These are phyloP conservation scores for Acanthamoeba polyphaga DNA, from an alignment of 208 protist genomes.

Conservation along the genomic window DNA sequence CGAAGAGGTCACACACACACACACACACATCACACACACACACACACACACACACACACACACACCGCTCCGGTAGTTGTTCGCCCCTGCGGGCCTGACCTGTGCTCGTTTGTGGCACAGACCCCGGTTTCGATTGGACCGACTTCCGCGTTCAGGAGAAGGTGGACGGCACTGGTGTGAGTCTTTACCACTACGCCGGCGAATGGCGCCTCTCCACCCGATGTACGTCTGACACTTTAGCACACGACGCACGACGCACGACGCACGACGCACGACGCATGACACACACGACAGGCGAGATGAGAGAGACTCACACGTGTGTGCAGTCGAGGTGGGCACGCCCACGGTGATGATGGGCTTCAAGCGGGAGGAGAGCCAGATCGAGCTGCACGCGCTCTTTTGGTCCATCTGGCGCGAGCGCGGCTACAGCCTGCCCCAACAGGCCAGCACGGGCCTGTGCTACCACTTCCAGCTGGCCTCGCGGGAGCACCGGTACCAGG, in stretches of 20 bases:
- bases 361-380: constrained; percentile 17
- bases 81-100: too few species aligned
- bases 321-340: neutral
- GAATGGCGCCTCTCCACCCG: constrained; percentile 25
- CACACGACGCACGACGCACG: neutral
- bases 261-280: too few species aligned
- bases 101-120: neutral
- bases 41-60: too few species aligned
- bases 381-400: neutral
- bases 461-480: constrained; percentile 45
- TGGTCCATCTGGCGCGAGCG: constrained; percentile 4
- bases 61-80: too few species aligned
- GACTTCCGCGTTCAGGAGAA: neutral
- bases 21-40: too few species aligned
- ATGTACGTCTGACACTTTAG: neutral
- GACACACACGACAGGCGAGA: too few species aligned
- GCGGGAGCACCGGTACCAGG: constrained; percentile 19
- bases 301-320: neutral
- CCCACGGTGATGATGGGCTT: constrained; percentile 45
- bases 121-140: neutral
- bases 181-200: constrained; percentile 1
- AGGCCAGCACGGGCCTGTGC: neutral
- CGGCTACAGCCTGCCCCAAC: neutral
- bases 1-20: too few species aligned
- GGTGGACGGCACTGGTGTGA: constrained; percentile 11